Evolutionary conservation across 768 basidiomycete species (phyloP), one percentile per base, ranked within the genome.

Genomic region (button mushroom (Agaricus bisporus)): DNA sequence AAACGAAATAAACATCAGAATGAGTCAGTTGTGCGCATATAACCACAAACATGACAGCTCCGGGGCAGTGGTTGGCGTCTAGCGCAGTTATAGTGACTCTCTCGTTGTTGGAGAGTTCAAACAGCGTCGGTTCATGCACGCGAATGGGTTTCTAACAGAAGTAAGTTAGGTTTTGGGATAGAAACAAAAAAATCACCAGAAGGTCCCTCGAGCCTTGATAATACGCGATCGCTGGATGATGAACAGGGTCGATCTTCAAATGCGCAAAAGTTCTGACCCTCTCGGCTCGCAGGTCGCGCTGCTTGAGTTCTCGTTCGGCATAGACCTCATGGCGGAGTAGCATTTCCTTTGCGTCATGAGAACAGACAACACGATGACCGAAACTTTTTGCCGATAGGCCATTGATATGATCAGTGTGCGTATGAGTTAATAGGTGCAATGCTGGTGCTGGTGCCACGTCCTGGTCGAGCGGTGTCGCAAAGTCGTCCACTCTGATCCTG

Each of bases 31-130:
- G 7, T 28, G 10, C 8, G 29, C 28, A 41, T 39, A 20, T 8
- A 17, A 17, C 26, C 4, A 69, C 83, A 25, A 61, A 93, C 94
- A 98, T 95, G 39, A 92, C 86, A 0, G 93, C 86, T 0, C 95
- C 95, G 10, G 92, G 95, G 64, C 94, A 97, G 65, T 98, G 95
- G 62, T 97, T 97, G 0, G 95, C 95, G 61, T 95, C 90, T 7
- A 97, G 67, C 9, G 88, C 75, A 0, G 92, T 95, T 53, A 97
- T 76, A 0, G 76, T 83, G 9, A 95, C 85, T 3, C 64, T 66
- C 59, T 85, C 79, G 7, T 70, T 70, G 20, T 76, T 69, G 4
- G 74, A 77, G 15, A 95, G 65, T 35, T 83, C 79, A 28, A 85
- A 73, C 29, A 64, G 54, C 0, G 81, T 86, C 0, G 92, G 90